phyloP scores from a whole-genome alignment of 2,329 filamentous ascomycete species.

The Tolypocladium tropicale region DNA sequence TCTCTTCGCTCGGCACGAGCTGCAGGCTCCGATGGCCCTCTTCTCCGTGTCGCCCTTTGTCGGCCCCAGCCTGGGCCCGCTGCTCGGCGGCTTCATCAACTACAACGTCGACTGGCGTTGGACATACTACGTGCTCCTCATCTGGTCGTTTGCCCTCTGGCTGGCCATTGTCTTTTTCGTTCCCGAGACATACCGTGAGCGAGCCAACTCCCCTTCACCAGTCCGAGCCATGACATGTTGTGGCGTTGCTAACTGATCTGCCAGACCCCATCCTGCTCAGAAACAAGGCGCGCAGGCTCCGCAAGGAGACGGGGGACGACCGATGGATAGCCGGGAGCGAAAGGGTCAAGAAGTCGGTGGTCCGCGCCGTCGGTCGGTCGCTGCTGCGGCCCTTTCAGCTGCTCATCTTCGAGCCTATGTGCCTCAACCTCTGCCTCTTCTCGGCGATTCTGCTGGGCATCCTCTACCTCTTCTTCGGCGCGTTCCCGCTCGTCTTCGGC shows the following conservation, averaged over 20 bases:
- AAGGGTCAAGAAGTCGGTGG: slow-evolving; percentile 57
- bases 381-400: slow-evolving; percentile 68
- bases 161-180: slow-evolving; percentile 59
- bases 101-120: slow-evolving; percentile 65
- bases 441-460: slow-evolving; percentile 80
- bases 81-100: slow-evolving; percentile 75
- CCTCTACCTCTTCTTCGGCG: slow-evolving; percentile 84
- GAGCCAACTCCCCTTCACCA: slow-evolving; percentile 16
- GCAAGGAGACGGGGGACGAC: slow-evolving; percentile 67
- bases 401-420: slow-evolving; percentile 76
- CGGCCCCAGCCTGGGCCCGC: slow-evolving; percentile 48
- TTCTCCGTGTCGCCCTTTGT: slow-evolving; percentile 59
- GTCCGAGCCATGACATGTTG: background rate
- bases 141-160: slow-evolving; percentile 63
- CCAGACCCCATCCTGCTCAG: slow-evolving; percentile 58
- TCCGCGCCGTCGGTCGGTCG: slow-evolving; percentile 46
- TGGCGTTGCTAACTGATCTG: background rate
- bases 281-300: slow-evolving; percentile 58
- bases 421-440: slow-evolving; percentile 68
- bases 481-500: slow-evolving; percentile 71
- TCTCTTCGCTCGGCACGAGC: slow-evolving; percentile 56
- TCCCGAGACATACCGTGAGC: slow-evolving; percentile 70
- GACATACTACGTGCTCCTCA: slow-evolving; percentile 77
- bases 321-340: slow-evolving; percentile 72
- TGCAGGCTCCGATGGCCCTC: slow-evolving; percentile 75